Conservation (phyloP, 352 stramenopile genomes). For the Blastocystis sp. region DNA sequence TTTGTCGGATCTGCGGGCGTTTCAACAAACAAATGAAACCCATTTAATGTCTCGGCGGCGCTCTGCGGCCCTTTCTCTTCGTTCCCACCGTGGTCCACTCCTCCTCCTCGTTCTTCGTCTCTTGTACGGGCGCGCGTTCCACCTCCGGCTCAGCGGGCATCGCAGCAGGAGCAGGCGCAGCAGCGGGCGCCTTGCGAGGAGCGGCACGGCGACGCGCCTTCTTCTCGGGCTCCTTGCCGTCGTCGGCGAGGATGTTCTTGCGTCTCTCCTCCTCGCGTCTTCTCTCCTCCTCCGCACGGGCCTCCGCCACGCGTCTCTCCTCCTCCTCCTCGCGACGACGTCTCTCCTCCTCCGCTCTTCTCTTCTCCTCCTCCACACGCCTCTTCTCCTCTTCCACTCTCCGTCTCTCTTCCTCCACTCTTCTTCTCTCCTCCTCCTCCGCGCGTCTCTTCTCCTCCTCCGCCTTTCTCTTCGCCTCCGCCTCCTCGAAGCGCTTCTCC, state of each 20-base stretch:
- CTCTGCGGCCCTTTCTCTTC: constrained; percentile 16
- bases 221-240: not conserved
- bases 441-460: not conserved
- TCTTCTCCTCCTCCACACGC: constrained; percentile 6
- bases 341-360: constrained; percentile 16
- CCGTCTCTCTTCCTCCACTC: not conserved
- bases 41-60: not conserved
- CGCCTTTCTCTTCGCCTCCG: not conserved
- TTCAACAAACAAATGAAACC: constrained; percentile 6
- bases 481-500: constrained; percentile 26
- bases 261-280: not conserved
- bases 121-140: too few species aligned
- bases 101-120: constrained; percentile 8
- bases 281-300: not conserved
- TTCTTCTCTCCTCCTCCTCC: not conserved
- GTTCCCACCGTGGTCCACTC: constrained; percentile 8
- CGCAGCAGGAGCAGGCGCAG: not conserved
- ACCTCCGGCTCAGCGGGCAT: too few species aligned
- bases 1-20: not conserved
- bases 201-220: not conserved
- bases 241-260: not conserved
- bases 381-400: not conserved
- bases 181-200: not conserved
- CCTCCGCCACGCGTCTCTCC: not conserved
- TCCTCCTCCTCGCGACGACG: constrained; percentile 10